These are phyloP conservation scores for Tricholoma hemisulphureum DNA, from an alignment of 768 basidiomycete species.

Conservation along the genomic window DNA sequence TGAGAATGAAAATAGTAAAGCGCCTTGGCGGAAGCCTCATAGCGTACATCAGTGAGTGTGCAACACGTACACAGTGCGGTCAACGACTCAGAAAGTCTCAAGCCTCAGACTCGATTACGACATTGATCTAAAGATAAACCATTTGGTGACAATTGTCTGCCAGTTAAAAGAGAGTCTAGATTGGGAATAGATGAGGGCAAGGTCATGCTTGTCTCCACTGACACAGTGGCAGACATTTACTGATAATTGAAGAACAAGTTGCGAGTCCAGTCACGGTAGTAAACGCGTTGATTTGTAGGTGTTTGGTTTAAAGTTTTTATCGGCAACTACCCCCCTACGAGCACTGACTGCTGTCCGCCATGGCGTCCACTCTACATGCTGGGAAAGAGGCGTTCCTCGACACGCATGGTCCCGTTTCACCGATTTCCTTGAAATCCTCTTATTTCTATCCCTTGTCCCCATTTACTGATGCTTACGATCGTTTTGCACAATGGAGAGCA, in stretches of 20 bases:
- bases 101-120: background rate
- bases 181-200: background rate
- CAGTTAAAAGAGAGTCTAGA: no score
- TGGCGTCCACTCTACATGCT: constrained; percentile 45
- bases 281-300: constrained; percentile 25
- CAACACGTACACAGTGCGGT: no score
- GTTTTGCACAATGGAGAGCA: constrained; percentile 79
- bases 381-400: constrained; percentile 44
- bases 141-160: background rate
- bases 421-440: constrained; percentile 32
- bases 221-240: no score
- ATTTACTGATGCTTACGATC: constrained; percentile 63
- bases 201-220: no score
- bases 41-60: no score
- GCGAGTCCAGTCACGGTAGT: no score
- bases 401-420: constrained; percentile 34
- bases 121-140: background rate
- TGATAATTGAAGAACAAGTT: no score
- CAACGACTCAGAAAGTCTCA: background rate
- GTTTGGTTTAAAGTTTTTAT: constrained; percentile 38
- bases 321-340: constrained; percentile 25
- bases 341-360: constrained; percentile 26
- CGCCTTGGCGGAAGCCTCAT: constrained; percentile 61
- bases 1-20: constrained; percentile 49
- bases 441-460: constrained; percentile 53